Conservation (phyloP, 169 alveolate species). For the Plasmodium vivax region DNA sequence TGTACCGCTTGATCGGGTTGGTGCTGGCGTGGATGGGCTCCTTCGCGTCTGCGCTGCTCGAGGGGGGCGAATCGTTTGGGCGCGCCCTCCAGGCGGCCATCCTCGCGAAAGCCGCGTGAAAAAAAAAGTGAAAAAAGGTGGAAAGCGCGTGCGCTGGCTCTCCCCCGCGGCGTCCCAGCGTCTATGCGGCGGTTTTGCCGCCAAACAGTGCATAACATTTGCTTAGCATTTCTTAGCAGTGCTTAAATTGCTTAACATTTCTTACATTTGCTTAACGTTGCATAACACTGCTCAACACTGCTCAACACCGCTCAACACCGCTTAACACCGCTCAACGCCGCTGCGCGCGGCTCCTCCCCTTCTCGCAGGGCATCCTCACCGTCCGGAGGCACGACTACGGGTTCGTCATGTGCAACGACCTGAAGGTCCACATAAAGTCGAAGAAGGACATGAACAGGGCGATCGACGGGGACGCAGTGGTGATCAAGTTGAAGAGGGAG, state of each 20-base stretch:
- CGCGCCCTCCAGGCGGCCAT: background rate
- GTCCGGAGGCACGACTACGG: slow-evolving; percentile 45
- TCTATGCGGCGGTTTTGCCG: background rate
- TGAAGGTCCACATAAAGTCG: slow-evolving; percentile 26
- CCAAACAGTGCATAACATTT: too few relatives aligned
- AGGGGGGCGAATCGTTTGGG: background rate
- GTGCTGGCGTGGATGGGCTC: background rate
- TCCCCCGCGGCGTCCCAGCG: background rate
- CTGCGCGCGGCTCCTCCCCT: background rate
- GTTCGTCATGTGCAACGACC: slow-evolving; percentile 4
- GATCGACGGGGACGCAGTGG: slow-evolving; percentile 93
- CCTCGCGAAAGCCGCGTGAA: background rate
- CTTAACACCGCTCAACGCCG: background rate
- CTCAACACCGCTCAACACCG: too few relatives aligned
- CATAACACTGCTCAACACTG: too few relatives aligned
- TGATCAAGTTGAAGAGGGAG: slow-evolving; percentile 81
- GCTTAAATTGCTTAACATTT: too few relatives aligned
- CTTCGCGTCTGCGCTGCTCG: background rate
- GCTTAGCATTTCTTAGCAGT: too few relatives aligned
- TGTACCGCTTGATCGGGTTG: background rate
- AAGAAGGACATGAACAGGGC: slow-evolving; percentile 89
- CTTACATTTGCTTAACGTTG: too few relatives aligned
- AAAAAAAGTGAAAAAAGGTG: too few relatives aligned
- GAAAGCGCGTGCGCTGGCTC: background rate
- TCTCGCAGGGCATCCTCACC: slow-evolving; percentile 29